Evolutionary conservation across 202 grass and related monocot species (phyloP), one percentile per base, ranked within the genome.

Genomic region (Schoenoplectus tabernaemontani): DNA sequence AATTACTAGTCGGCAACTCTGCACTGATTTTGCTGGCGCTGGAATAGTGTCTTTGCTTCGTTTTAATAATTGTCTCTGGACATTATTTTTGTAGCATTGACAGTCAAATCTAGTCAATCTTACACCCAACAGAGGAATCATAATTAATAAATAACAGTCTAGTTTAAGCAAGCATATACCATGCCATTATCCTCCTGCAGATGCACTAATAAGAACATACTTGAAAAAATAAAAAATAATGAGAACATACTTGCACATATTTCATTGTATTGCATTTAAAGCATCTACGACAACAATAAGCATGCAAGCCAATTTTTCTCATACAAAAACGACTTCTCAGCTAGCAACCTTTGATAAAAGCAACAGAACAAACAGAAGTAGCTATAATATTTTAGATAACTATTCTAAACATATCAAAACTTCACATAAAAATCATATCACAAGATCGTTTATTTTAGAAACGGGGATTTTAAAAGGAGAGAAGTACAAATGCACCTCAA

Each of bases 1-100:
- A 59, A 62, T 63, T 59, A 80, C 32, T 78, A 80, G 77, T 80
- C 77, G 77, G n/a, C n/a, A n/a, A n/a, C n/a, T n/a, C n/a, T n/a
- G 77, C 77, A 80, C 43, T 44, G 57, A 16, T 80, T 50, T 63
- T 80, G 77, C 77, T 80, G 77, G 77, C 77, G 77, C 77, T 80
- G 23, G 43, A 80, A 80, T 24, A 74, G 28, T 73, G 24, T 54
- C 19, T 53, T 74, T 53, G 46, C 70, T 74, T 74, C 13, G 22
- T 30, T 71, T 47, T 41, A 41, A 42, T 53, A n/a, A 5, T 54
- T 17, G 43, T 26, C 3, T 12, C 5, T 30, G 10, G 3, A 10
- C 5, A 70, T 70, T 71, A 48, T 3, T 71, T 9, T 71, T 42
- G 22, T 72, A 50, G 67, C 67, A 48, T 50, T 17, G 23, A 50